Base-by-base conservation (phyloP, 2,329 filamentous ascomycete genomes). In the Colletotrichum abscissum region DNA sequence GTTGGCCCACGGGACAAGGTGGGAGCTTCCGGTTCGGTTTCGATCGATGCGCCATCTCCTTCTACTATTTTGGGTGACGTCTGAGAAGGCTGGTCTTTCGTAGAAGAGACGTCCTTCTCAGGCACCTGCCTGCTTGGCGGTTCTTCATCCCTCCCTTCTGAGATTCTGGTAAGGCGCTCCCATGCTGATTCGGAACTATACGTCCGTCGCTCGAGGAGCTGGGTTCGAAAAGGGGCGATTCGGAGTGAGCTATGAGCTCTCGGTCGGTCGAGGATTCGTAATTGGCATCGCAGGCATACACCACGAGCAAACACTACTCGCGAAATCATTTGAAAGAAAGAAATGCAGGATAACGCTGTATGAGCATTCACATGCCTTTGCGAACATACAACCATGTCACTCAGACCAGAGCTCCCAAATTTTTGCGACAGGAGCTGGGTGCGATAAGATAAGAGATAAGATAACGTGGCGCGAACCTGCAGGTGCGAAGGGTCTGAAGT, bases 241-340 rank as follows among this genome's bases (percentile, higher is more conserved):
- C 35, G 74, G 24, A 26, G 28, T 22, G 64, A 55, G 67, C 58
- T 64, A 58, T 35, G 26, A 42, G 67, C 69, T 56, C 66, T 63
- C 12, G 74, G 63, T 19, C 63, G 63, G 60, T 68, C 65, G 52
- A 70, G 75, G 22, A 84, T 69, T 68, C 80, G 77, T 26, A 77
- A 75, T 56, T 80, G 80, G 74, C 83, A 84, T 77, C 77, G 77
- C 59, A 79, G 76, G 74, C 81, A 83, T 42, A 83, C 77, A 49
- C 78, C 81, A 78, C 81, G 78, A 73, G 79, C 77, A 64, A 78
- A 76, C 9, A 73, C 76, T 71, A 79, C 79, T 75, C 80, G 80
- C 24, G 82, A 80, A 75, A 84, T 77, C 83, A 85, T 85, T 72
- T 77, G 77, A 63, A 67, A 54, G 55, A 33, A 55, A 67, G 63